Percentiles rank a stretch among this genome's conserved stretches.
Evolutionary conservation across 2,329 filamentous ascomycete species (phyloP).

Genomic region (Sordariomycetes sp.): DNA sequence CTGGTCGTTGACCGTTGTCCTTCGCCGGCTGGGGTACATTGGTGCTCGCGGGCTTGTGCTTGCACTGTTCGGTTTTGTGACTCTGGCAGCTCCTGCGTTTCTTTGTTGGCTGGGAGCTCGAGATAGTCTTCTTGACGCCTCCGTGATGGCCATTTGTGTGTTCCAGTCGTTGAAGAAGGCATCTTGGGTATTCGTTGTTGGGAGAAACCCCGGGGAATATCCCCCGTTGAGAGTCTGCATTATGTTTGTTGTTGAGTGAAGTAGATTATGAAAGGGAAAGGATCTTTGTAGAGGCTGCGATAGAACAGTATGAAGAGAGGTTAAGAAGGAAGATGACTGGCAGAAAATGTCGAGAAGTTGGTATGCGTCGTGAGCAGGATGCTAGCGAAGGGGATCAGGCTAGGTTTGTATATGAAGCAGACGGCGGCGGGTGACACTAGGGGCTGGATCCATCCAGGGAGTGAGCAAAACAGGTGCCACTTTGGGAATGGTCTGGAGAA

Average conservation of each 20-base stretch:
- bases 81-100: conserved; percentile 42
- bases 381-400: too few species aligned
- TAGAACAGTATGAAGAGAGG: too few species aligned
- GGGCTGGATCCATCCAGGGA: too few species aligned
- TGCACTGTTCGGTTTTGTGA: conserved; percentile 57
- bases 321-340: too few species aligned
- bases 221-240: conserved; percentile 6
- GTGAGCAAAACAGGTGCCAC: too few species aligned
- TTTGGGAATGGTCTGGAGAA: too few species aligned
- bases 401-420: conserved; percentile 3
- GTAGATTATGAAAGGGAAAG: conserved; percentile 1
- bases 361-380: too few species aligned
- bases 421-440: not conserved
- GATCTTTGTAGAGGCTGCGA: too few species aligned
- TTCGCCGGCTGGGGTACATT: conserved; percentile 39
- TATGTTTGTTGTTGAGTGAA: not conserved
- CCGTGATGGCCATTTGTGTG: conserved; percentile 39
- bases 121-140: conserved; percentile 37
- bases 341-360: too few species aligned
- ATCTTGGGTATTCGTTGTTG: conserved; percentile 20
- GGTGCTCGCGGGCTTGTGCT: conserved; percentile 58
- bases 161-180: conserved; percentile 41
- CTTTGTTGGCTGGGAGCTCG: conserved; percentile 40
- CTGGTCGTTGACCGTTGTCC: conserved; percentile 45
- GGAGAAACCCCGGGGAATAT: conserved; percentile 12